Percentiles rank a stretch among this genome's conserved stretches.
Evolutionary conservation across 352 stramenopile species (phyloP).

Genomic region (Phytopythium aichiense): DNA sequence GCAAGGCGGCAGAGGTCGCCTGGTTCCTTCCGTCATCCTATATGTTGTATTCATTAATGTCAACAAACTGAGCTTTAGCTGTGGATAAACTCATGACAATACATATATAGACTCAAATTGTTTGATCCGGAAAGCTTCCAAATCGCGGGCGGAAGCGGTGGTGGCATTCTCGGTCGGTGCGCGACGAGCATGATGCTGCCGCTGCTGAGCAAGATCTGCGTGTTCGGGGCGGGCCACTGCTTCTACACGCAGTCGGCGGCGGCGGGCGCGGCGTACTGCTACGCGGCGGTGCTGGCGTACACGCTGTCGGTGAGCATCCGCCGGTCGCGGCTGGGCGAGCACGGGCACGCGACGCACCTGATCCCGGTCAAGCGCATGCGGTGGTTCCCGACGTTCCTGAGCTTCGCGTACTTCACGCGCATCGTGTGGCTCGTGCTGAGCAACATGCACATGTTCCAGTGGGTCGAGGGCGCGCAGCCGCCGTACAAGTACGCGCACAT

Average conservation of each 20-base stretch:
- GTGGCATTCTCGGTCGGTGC: not conserved
- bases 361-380: constrained; percentile 78
- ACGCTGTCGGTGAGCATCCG: constrained; percentile 75
- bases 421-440: constrained; percentile 73
- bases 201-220: constrained; percentile 63
- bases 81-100: too few species aligned
- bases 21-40: not conserved
- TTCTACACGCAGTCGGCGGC: constrained; percentile 72
- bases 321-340: constrained; percentile 60
- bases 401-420: constrained; percentile 63
- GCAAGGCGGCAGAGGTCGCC: not conserved
- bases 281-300: constrained; percentile 58
- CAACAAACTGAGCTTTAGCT: too few species aligned
- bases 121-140: too few species aligned
- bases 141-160: too few species aligned
- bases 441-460: constrained; percentile 81
- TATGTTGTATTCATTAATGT: too few species aligned
- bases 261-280: constrained; percentile 62
- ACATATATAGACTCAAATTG: too few species aligned
- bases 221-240: constrained; percentile 71
- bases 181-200: constrained; percentile 2
- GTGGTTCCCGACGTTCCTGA: constrained; percentile 80
- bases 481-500: constrained; percentile 67
- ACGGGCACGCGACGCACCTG: constrained; percentile 78
- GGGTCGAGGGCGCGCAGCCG: constrained; percentile 44